Percentiles rank a stretch among this genome's conserved stretches.
Conservation (phyloP, 2,329 filamentous ascomycete species). For the Pseudogymnoascus sp. region DNA sequence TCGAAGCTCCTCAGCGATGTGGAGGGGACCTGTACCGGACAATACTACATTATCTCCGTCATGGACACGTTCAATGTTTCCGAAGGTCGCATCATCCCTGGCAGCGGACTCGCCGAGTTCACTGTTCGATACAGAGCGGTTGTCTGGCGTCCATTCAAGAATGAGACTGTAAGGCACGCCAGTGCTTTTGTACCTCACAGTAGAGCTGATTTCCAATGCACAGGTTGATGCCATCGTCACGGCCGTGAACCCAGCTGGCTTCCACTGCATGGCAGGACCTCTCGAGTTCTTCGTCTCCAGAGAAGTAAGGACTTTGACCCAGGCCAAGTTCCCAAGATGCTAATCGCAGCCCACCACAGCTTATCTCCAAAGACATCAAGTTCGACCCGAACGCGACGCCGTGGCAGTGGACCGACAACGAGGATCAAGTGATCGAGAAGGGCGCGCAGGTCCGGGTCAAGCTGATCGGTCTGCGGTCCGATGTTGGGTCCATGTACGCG, state of each 20-base stretch:
- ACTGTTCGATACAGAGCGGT: slow-evolving; percentile 92
- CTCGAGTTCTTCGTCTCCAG: slow-evolving; percentile 72
- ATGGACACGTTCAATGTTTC: slow-evolving; percentile 95
- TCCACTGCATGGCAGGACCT: slow-evolving; percentile 78
- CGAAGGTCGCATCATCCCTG: slow-evolving; percentile 83
- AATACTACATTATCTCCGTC: slow-evolving; percentile 96
- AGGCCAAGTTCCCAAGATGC: slow-evolving; percentile 8
- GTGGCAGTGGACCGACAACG: slow-evolving; percentile 93
- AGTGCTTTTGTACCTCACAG: slow-evolving; percentile 2
- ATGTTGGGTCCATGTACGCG: slow-evolving; percentile 91
- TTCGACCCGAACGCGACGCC: slow-evolving; percentile 94
- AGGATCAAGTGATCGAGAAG: slow-evolving; percentile 87
- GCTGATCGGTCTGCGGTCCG: slow-evolving; percentile 85
- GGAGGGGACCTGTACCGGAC: slow-evolving; percentile 89
- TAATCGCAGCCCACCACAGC: slow-evolving; percentile 39
- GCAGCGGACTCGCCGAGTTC: slow-evolving; percentile 87
- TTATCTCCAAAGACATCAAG: slow-evolving; percentile 86
- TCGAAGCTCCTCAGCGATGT: slow-evolving; percentile 86
- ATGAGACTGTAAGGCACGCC: slow-evolving; percentile 70
- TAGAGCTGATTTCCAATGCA: slow-evolving; percentile 14
- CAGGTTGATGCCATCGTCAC: slow-evolving; percentile 92
- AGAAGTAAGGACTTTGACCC: slow-evolving; percentile 53
- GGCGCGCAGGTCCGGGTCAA: slow-evolving; percentile 90
- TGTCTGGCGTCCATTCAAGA: slow-evolving; percentile 95
- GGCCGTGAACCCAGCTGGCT: slow-evolving; percentile 83